phyloP scores from a whole-genome alignment of 371 early-diverging fungal species.

The Rhizopus delemar region DNA sequence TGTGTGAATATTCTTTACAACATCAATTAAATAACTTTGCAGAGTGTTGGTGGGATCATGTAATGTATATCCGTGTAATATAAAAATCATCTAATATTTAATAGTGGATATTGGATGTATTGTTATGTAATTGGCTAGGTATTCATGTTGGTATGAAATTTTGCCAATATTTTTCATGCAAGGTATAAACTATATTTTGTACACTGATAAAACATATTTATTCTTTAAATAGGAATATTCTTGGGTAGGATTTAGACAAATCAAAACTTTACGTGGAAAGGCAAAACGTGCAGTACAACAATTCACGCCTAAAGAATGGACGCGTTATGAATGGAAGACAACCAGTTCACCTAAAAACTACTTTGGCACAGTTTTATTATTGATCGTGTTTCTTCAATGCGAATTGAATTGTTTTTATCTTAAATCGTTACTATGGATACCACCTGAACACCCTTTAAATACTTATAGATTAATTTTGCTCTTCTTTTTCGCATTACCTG shows the following conservation, averaged over 20 bases:
- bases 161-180: conserved; percentile 94
- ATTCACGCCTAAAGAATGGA: conserved; percentile 95
- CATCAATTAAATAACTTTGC: conserved; percentile 97
- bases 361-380: conserved; percentile 64
- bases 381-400: conserved; percentile 69
- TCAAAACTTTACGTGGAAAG: conserved; percentile 82
- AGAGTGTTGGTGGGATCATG: conserved; percentile 99
- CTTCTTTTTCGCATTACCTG: conserved; percentile 86
- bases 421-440: conserved; percentile 92
- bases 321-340: conserved; percentile 86
- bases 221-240: conserved; percentile 69
- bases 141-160: conserved; percentile 93
- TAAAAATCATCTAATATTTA: conserved; percentile 1
- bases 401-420: conserved; percentile 95
- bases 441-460: conserved; percentile 86
- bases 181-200: conserved; percentile 45
- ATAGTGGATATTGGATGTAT: conserved; percentile 95
- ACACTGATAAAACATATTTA: background rate
- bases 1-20: conserved; percentile 92
- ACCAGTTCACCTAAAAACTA: conserved; percentile 81
- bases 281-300: conserved; percentile 87
- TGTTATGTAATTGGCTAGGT: conserved; percentile 93
- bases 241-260: conserved; percentile 89
- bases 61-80: conserved; percentile 39
- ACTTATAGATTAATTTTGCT: conserved; percentile 75